phyloP scores from a whole-genome alignment of 257 asterid species.

The Solanum virginianum region DNA sequence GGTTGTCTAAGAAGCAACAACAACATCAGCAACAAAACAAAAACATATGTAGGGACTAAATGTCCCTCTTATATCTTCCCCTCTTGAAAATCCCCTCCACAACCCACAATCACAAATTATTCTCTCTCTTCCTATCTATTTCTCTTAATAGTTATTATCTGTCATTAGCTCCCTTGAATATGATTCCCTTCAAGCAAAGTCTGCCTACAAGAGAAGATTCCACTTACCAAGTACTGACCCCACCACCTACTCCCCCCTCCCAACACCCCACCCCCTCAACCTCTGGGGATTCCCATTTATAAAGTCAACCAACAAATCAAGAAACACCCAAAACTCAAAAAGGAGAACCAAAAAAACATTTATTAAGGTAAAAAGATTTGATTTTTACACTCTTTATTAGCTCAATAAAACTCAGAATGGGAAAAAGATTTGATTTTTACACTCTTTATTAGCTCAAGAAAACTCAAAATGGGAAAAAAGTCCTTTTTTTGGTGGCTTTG shows the following conservation, averaged over 20 bases:
- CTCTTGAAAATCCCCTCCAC: not conserved
- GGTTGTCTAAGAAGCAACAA: slow-evolving; percentile 24
- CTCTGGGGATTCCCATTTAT: slow-evolving; percentile 12
- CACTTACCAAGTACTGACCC: slow-evolving; percentile 2
- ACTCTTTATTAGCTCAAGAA: not conserved
- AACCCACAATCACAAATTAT: not conserved
- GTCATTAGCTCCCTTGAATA: slow-evolving; percentile 9
- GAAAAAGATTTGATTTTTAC: not conserved
- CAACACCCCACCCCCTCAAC: not conserved
- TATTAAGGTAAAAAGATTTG: not conserved
- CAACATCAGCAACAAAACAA: slow-evolving; percentile 17
- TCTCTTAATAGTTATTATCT: slow-evolving; percentile 6
- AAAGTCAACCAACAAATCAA: slow-evolving; percentile 10
- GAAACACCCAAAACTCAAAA: not conserved
- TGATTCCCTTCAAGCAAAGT: slow-evolving; percentile 18
- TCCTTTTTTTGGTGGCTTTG: not conserved
- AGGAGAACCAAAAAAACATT: not conserved
- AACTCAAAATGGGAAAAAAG: not conserved
- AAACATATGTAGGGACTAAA: slow-evolving; percentile 6
- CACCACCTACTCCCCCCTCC: not conserved
- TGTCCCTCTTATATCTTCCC: not conserved
- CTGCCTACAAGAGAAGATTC: slow-evolving; percentile 17
- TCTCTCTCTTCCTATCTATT: not conserved
- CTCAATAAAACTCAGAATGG: not conserved
- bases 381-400: not conserved